phyloP scores from a whole-genome alignment of 441 rosid species.

The Euphorbia schlechtendalii region DNA sequence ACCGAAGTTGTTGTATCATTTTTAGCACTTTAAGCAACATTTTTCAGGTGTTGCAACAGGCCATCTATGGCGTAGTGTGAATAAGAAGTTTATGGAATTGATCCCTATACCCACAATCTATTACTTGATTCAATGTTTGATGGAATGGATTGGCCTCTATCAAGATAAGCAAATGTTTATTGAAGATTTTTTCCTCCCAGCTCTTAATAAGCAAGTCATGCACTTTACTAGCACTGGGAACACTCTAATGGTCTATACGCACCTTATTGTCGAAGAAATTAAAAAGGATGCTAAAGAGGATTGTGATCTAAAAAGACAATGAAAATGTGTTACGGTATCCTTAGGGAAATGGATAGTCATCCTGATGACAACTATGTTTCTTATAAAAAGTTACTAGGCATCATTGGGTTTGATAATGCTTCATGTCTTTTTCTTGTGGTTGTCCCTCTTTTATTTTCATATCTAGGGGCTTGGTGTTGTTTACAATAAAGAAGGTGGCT shows the following conservation, averaged over 20 bases:
- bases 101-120: conserved; percentile 96
- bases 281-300: conserved; percentile 61
- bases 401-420: conserved; percentile 2
- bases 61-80: too few species aligned
- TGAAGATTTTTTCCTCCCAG: conserved; percentile 79
- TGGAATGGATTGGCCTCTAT: conserved; percentile 72
- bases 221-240: conserved; percentile 77
- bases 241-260: conserved; percentile 88
- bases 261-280: conserved; percentile 83
- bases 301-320: conserved; percentile 54
- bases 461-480: conserved; percentile 97
- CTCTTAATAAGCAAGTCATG: conserved; percentile 84
- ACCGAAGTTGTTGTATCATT: too few species aligned
- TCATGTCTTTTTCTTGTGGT: conserved; percentile 8
- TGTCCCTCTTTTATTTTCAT: conserved; percentile 17
- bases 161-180: conserved; percentile 77
- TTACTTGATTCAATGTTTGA: conserved; percentile 97
- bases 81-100: conserved; percentile 99
- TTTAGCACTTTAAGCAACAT: too few species aligned
- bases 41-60: too few species aligned
- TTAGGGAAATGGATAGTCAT: conserved; percentile 82
- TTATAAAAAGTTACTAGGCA: conserved; percentile 71
- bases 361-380: conserved; percentile 95
- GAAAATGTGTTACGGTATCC: conserved; percentile 70
- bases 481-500: conserved; percentile 94